A percentile compares a stretch with the other conserved stretches of the same genome.
phyloP scores from a whole-genome alignment of 2,329 filamentous ascomycete genomes.

The Penicillium oxalicum region DNA sequence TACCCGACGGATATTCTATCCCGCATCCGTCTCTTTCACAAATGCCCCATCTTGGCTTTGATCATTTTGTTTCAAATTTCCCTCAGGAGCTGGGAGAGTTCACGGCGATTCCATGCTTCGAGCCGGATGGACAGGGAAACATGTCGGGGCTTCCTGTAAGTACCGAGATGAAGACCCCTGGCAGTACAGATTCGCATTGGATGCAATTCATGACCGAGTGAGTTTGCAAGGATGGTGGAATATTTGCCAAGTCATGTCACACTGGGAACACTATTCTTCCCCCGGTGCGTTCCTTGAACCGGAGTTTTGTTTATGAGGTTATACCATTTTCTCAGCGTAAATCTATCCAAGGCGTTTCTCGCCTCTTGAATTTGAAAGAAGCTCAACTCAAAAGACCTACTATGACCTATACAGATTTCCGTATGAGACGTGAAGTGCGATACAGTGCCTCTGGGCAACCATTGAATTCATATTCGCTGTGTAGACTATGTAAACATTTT shows the following conservation, averaged over 20 bases:
- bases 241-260: neutral
- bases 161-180: slow-evolving; percentile 21
- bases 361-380: no score
- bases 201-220: slow-evolving; percentile 32
- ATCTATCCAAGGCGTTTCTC: no score
- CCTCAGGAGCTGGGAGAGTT: slow-evolving; percentile 38
- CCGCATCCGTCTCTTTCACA: slow-evolving; percentile 27
- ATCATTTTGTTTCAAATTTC: slow-evolving; percentile 38
- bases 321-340: no score
- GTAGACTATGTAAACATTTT: no score
- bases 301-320: no score
- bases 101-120: slow-evolving; percentile 37
- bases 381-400: no score
- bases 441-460: no score
- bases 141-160: slow-evolving; percentile 11
- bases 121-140: slow-evolving; percentile 26
- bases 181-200: slow-evolving; percentile 26
- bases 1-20: slow-evolving; percentile 24
- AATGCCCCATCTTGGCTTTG: slow-evolving; percentile 33
- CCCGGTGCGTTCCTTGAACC: no score
- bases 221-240: neutral
- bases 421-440: no score
- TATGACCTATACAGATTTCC: no score
- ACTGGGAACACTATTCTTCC: neutral
- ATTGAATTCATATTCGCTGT: no score